phyloP scores from a whole-genome alignment of 2,329 filamentous ascomycete species.

The Capronia epimyces region DNA sequence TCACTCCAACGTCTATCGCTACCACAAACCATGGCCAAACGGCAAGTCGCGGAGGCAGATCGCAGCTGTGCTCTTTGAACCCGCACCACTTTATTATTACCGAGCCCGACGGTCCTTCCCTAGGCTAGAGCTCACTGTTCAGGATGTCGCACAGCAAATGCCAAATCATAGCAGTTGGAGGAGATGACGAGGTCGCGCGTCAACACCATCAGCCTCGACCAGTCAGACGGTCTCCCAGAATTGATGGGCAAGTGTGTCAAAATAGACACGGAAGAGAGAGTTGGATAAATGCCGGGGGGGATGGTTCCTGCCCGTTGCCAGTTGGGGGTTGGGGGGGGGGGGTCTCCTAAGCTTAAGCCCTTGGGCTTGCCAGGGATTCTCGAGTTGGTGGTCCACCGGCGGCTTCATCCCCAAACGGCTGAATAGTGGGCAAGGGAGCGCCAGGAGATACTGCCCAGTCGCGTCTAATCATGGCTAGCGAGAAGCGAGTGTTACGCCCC shows the following conservation, averaged over 20 bases:
- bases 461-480: slow-evolving; percentile 9
- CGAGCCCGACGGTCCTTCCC: neutral
- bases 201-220: neutral
- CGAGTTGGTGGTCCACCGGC: neutral
- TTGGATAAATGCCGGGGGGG: too few relatives aligned
- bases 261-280: neutral
- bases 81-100: neutral
- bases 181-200: neutral
- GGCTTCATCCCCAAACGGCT: neutral
- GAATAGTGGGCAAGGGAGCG: neutral
- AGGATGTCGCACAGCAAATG: neutral
- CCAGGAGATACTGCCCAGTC: slow-evolving; percentile 2
- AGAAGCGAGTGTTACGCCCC: slow-evolving; percentile 9
- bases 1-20: neutral
- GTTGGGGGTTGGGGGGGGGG: too few relatives aligned
- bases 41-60: neutral
- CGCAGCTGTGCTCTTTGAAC: neutral
- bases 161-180: neutral
- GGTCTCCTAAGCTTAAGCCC: neutral
- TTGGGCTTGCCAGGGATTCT: neutral
- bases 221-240: neutral
- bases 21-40: neutral
- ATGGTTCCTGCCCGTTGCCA: too few relatives aligned
- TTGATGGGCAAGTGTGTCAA: neutral
- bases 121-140: neutral